Evolutionary conservation across 202 grass and related monocot genomes (phyloP).

Genomic region (Elaeis oleifera): DNA sequence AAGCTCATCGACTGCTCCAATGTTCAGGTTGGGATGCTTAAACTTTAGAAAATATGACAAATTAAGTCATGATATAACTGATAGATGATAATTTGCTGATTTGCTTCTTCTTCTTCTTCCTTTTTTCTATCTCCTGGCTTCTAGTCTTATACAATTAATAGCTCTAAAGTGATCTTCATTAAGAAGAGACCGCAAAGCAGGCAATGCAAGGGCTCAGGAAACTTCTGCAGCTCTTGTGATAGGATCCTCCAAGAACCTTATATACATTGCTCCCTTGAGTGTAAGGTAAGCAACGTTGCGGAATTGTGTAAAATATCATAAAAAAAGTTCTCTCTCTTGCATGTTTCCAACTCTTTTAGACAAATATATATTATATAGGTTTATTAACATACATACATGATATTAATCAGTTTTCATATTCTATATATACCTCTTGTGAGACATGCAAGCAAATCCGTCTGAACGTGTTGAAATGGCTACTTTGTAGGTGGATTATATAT

Average conservation of each 20-base stretch:
- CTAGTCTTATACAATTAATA: slow-evolving; percentile 15
- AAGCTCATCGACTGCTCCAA: slow-evolving; percentile 19
- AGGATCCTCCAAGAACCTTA: slow-evolving; percentile 16
- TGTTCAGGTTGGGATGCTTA: slow-evolving; percentile 1
- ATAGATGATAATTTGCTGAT: no score
- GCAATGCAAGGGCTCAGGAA: slow-evolving; percentile 17
- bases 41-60: no score
- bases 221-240: slow-evolving; percentile 11
- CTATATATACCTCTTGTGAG: no score
- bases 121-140: background rate
- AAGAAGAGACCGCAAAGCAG: slow-evolving; percentile 11
- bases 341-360: no score
- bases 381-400: no score
- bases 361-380: no score
- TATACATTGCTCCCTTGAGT: slow-evolving; percentile 18
- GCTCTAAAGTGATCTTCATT: slow-evolving; percentile 13
- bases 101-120: no score
- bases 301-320: no score
- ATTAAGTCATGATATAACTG: no score
- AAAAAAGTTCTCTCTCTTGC: no score
- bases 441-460: no score
- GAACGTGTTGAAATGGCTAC: no score
- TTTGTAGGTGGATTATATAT: slow-evolving; percentile 11
- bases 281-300: background rate
- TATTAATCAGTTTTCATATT: background rate